phyloP scores from a whole-genome alignment of 2,329 filamentous ascomycete species.

The Mycosphaerella arachidis region DNA sequence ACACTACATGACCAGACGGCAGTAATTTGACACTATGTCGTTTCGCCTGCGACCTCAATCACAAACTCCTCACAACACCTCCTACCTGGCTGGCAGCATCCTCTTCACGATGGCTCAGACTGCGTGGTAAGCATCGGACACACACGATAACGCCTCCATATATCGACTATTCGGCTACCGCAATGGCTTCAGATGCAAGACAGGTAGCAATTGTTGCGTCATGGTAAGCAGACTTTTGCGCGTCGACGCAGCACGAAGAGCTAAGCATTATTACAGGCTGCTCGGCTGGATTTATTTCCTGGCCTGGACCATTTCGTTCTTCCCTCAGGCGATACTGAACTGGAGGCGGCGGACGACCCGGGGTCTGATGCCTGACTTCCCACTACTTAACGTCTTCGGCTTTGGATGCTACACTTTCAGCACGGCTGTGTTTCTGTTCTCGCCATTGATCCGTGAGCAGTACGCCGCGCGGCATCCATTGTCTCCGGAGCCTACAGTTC shows the following conservation, averaged over 20 bases:
- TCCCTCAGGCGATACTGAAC: slow-evolving; percentile 84
- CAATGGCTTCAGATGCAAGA: not conserved
- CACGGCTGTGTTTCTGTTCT: slow-evolving; percentile 72
- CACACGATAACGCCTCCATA: too few species aligned
- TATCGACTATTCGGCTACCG: not conserved
- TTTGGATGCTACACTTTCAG: slow-evolving; percentile 70
- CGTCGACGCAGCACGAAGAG: not conserved
- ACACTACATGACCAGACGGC: not conserved
- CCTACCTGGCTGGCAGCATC: not conserved
- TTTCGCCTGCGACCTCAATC: not conserved
- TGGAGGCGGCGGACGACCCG: slow-evolving; percentile 69
- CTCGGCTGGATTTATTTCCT: slow-evolving; percentile 30
- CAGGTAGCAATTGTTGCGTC: slow-evolving; percentile 12
- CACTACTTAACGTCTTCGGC: slow-evolving; percentile 66
- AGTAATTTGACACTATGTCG: not conserved
- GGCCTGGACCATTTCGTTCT: slow-evolving; percentile 77
- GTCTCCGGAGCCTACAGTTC: slow-evolving; percentile 74
- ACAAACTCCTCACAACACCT: not conserved
- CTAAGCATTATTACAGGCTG: slow-evolving; percentile 16
- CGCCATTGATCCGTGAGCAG: slow-evolving; percentile 68
- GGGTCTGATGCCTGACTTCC: slow-evolving; percentile 85
- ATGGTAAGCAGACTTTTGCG: slow-evolving; percentile 13
- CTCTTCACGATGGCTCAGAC: not conserved
- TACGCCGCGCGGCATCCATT: slow-evolving; percentile 75
- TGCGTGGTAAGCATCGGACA: not conserved